Percentiles rank a stretch among this genome's conserved stretches.
Evolutionary conservation across 257 asterid genomes (phyloP).

Genomic region (Galeopsis tetrahit): DNA sequence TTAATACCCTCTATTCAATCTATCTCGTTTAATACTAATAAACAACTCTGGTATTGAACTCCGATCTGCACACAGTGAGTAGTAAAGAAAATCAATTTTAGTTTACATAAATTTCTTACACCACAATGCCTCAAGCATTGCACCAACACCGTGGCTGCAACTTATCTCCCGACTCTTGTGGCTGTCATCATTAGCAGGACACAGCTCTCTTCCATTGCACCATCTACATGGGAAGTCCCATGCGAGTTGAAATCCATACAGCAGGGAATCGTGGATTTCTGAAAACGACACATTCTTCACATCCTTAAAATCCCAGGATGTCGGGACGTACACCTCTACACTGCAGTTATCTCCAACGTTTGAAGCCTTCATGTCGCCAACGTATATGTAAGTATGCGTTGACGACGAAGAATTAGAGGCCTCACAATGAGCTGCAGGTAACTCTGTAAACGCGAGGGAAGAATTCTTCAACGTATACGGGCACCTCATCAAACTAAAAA

Average conservation of each 20-base stretch:
- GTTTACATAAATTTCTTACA: too few species aligned
- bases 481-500: constrained; percentile 14
- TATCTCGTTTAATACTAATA: too few species aligned
- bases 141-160: background rate
- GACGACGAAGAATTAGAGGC: too few species aligned
- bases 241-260: constrained; percentile 8
- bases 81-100: too few species aligned
- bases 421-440: background rate
- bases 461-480: constrained; percentile 9
- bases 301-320: constrained; percentile 17
- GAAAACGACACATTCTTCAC: background rate
- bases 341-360: background rate
- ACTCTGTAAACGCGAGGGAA: background rate
- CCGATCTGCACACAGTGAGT: too few species aligned
- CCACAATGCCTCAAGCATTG: background rate
- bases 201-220: background rate
- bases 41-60: too few species aligned
- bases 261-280: too few species aligned
- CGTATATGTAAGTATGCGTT: background rate
- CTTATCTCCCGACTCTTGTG: too few species aligned
- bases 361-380: background rate
- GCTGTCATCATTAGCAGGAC: background rate
- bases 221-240: background rate
- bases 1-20: too few species aligned
- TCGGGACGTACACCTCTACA: background rate